These are phyloP conservation scores for Penicillium janthinellum DNA, from an alignment of 2,329 filamentous ascomycete genomes.

Conservation along the genomic window DNA sequence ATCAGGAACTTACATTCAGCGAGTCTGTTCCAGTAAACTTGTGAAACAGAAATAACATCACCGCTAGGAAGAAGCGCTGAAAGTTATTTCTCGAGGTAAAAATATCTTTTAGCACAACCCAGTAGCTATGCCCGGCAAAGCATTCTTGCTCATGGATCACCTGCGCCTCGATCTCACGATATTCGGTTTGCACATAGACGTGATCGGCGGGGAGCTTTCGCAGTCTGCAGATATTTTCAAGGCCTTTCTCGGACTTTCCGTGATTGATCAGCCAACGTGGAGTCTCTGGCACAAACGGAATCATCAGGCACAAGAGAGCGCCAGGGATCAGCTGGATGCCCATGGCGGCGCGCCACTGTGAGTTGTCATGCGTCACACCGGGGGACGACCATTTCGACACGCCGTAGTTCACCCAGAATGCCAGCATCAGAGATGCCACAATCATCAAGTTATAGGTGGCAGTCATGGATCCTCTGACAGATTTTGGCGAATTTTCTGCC, in stretches of 20 bases:
- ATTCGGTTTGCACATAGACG: constrained; percentile 44
- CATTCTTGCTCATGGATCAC: constrained; percentile 35
- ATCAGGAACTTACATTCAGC: constrained; percentile 32
- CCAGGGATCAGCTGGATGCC: constrained; percentile 45
- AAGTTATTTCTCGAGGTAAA: constrained; percentile 34
- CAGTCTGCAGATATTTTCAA: constrained; percentile 43
- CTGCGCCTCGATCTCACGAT: constrained; percentile 41
- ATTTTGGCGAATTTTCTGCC: constrained; percentile 46
- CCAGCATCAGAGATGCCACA: constrained; percentile 38
- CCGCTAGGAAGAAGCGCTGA: constrained; percentile 38
- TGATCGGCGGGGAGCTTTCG: constrained; percentile 43
- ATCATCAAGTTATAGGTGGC: constrained; percentile 47
- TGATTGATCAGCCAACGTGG: constrained; percentile 41
- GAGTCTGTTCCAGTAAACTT: constrained; percentile 47
- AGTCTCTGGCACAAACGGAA: constrained; percentile 41
- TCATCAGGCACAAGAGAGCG: constrained; percentile 38
- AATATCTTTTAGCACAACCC: constrained; percentile 39
- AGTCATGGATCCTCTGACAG: constrained; percentile 45
- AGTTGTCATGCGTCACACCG: constrained; percentile 27
- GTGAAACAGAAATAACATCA: constrained; percentile 45
- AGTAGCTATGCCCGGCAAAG: constrained; percentile 34
- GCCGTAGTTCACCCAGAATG: constrained; percentile 35
- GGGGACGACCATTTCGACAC: constrained; percentile 23
- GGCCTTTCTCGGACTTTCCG: constrained; percentile 39
- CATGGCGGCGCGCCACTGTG: constrained; percentile 42